Conservation (phyloP, 2,329 filamentous ascomycete genomes). For the Onygenales sp. region DNA sequence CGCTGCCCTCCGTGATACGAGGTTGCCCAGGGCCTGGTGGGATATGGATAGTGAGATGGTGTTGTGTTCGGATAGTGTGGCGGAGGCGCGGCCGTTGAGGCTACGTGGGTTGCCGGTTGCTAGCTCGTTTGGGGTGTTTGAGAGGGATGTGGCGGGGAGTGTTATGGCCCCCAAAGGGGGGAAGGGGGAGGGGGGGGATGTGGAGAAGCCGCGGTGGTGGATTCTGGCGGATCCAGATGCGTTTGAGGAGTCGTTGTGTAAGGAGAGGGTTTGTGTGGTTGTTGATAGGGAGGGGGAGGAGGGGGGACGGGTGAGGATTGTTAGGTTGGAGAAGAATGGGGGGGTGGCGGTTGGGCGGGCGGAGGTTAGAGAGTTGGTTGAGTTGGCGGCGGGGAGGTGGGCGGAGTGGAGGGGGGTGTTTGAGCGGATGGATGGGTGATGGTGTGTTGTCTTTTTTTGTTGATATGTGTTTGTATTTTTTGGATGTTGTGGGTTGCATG, state of each 20-base stretch:
- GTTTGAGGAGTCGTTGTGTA: slow-evolving; percentile 77
- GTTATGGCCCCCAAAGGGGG: slow-evolving; percentile 11
- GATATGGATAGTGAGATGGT: slow-evolving; percentile 72
- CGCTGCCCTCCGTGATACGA: slow-evolving; percentile 69
- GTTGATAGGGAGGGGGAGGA: slow-evolving; percentile 50
- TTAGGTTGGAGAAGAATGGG: slow-evolving; percentile 74
- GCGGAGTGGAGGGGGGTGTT: slow-evolving; percentile 43
- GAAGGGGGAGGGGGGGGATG: slow-evolving; percentile 18
- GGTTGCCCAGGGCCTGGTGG: slow-evolving; percentile 70
- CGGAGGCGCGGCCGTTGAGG: slow-evolving; percentile 46
- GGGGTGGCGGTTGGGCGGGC: slow-evolving; percentile 60
- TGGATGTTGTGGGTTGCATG: neutral
- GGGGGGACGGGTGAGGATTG: slow-evolving; percentile 43
- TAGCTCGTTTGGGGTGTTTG: slow-evolving; percentile 70
- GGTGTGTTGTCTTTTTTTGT: neutral
- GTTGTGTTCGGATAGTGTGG: slow-evolving; percentile 57
- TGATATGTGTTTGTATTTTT: neutral
- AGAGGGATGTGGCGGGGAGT: slow-evolving; percentile 39
- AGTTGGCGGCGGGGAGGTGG: slow-evolving; percentile 56
- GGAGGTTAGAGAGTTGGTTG: slow-evolving; percentile 51
- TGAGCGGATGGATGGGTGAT: slow-evolving; percentile 6
- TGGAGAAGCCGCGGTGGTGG: slow-evolving; percentile 51
- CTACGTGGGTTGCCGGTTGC: slow-evolving; percentile 63
- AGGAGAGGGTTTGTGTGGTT: slow-evolving; percentile 73
- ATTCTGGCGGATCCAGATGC: slow-evolving; percentile 79